Evolutionary conservation across 2,329 filamentous ascomycete species (phyloP).

Genomic region (Capronia epimyces): DNA sequence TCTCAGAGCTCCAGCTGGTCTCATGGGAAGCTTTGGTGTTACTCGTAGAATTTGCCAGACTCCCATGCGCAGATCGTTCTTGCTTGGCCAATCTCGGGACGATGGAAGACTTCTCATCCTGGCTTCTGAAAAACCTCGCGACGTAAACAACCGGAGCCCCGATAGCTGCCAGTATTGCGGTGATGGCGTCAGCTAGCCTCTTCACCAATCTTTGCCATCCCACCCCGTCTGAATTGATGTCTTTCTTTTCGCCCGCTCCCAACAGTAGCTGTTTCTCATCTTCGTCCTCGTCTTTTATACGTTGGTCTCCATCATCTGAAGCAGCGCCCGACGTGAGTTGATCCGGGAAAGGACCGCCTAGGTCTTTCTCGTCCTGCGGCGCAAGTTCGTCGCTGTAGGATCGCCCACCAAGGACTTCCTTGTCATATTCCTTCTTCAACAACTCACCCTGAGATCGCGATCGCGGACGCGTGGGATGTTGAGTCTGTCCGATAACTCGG

Average conservation of each 20-base stretch:
- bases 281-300: slow-evolving; percentile 42
- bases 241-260: slow-evolving; percentile 38
- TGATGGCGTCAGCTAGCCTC: slow-evolving; percentile 64
- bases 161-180: slow-evolving; percentile 72
- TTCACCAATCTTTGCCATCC: slow-evolving; percentile 54
- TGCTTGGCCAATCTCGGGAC: slow-evolving; percentile 60
- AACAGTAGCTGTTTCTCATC: slow-evolving; percentile 67
- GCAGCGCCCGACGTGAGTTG: slow-evolving; percentile 22
- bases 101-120: slow-evolving; percentile 72
- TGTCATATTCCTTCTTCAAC: slow-evolving; percentile 32
- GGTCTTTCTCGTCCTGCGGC: slow-evolving; percentile 30
- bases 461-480: slow-evolving; percentile 49
- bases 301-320: slow-evolving; percentile 32
- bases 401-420: slow-evolving; percentile 37
- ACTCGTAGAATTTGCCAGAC: slow-evolving; percentile 23
- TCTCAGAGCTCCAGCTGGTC: slow-evolving; percentile 13
- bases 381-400: slow-evolving; percentile 39
- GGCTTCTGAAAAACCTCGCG: slow-evolving; percentile 75
- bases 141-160: slow-evolving; percentile 76
- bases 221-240: slow-evolving; percentile 34
- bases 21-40: slow-evolving; percentile 17
- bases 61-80: slow-evolving; percentile 13
- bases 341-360: slow-evolving; percentile 32
- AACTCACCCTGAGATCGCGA: slow-evolving; percentile 50
- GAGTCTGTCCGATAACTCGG: slow-evolving; percentile 62